These are phyloP conservation scores for Coffea canephora DNA, from an alignment of 257 asterid species.

Conservation along the genomic window DNA sequence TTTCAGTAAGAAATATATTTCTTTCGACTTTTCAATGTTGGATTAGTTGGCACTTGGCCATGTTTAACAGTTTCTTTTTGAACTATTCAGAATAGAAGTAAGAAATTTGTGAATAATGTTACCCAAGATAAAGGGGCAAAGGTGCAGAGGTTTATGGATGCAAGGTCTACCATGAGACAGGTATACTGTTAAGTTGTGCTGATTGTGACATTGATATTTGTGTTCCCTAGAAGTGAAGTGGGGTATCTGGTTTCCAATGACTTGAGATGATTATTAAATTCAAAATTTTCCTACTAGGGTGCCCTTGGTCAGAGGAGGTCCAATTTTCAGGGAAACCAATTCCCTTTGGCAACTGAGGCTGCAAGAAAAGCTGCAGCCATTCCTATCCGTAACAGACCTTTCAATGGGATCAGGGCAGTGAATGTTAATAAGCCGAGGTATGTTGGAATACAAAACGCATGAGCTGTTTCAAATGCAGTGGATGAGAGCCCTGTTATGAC, in stretches of 20 bases:
- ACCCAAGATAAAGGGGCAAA: slow-evolving; percentile 57
- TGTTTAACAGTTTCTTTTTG: slow-evolving; percentile 12
- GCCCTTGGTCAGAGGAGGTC: slow-evolving; percentile 80
- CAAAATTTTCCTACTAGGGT: slow-evolving; percentile 45
- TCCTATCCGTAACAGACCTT: slow-evolving; percentile 55
- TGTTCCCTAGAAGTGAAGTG: background rate
- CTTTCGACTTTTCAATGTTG: slow-evolving; percentile 8
- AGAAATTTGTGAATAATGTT: slow-evolving; percentile 39
- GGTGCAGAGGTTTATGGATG: slow-evolving; percentile 50
- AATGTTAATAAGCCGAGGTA: slow-evolving; percentile 68
- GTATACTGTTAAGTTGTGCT: slow-evolving; percentile 30
- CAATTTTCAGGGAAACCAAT: slow-evolving; percentile 62
- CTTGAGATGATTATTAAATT: background rate
- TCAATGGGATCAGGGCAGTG: slow-evolving; percentile 42
- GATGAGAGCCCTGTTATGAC: background rate
- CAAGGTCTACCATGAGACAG: slow-evolving; percentile 75
- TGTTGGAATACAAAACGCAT: background rate
- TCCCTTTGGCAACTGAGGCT: slow-evolving; percentile 71
- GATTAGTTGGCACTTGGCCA: background rate
- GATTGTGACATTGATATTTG: background rate
- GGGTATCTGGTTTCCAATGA: background rate
- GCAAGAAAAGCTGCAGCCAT: slow-evolving; percentile 74
- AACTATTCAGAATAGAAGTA: slow-evolving; percentile 56
- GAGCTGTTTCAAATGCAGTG: background rate
- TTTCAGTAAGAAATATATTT: slow-evolving; percentile 45